These are phyloP conservation scores for Rosa persica DNA, from an alignment of 306 rosid species.

Conservation along the genomic window DNA sequence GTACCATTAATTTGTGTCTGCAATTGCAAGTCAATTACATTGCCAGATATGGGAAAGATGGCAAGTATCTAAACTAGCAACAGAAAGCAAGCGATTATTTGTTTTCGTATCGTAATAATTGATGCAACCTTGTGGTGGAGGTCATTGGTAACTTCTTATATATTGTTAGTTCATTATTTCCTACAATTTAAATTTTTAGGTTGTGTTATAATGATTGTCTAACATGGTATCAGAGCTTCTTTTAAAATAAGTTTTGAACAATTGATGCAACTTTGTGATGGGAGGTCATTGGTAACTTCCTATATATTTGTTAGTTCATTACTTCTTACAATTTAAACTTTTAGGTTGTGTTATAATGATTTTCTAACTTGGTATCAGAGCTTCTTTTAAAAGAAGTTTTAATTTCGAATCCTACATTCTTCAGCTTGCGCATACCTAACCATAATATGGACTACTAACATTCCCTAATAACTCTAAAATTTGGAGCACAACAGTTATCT, in stretches of 20 bases:
- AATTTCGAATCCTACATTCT: neutral
- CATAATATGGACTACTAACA: neutral
- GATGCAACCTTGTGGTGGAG: neutral
- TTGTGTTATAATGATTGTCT: neutral
- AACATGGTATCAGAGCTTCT: neutral
- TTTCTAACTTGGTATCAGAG: neutral
- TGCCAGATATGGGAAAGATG: constrained; percentile 8
- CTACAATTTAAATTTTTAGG: neutral
- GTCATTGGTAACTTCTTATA: too few species aligned
- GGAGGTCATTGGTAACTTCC: neutral
- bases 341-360: neutral
- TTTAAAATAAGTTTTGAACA: neutral
- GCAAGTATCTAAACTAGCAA: neutral
- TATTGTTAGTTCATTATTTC: neutral
- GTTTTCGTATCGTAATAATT: neutral
- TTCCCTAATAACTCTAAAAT: neutral
- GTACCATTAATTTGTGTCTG: constrained; percentile 2
- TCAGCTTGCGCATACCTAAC: neutral
- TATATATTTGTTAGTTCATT: neutral
- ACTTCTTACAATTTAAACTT: neutral
- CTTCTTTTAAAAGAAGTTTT: neutral
- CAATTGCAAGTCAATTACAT: constrained; percentile 26
- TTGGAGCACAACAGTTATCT: neutral
- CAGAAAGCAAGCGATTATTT: neutral
- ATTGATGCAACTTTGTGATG: neutral